phyloP scores from a whole-genome alignment of 176 grass and related monocot genomes.

The Carex pumila region DNA sequence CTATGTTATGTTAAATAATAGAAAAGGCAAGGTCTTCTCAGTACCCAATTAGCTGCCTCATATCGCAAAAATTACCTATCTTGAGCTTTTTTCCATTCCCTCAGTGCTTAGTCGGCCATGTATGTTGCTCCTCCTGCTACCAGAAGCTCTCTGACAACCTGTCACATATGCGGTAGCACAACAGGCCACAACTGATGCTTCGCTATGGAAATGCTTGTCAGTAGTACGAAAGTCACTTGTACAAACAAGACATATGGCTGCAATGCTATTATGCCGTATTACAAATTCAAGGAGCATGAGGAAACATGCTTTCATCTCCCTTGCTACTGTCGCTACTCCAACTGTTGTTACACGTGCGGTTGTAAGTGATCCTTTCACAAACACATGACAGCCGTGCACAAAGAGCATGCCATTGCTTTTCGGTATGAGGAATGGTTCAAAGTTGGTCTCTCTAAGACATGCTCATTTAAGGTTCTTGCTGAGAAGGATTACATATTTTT shows the following conservation, averaged over 20 bases:
- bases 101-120: slow-evolving; percentile 32
- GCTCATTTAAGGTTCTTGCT: background rate
- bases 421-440: background rate
- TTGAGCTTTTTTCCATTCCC: background rate
- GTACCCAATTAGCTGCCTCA: background rate
- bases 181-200: slow-evolving; percentile 33
- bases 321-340: slow-evolving; percentile 24
- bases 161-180: slow-evolving; percentile 22
- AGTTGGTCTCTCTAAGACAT: background rate
- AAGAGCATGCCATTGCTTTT: background rate
- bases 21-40: too few relatives aligned
- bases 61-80: background rate
- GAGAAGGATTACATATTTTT: slow-evolving; percentile 11
- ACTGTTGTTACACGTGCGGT: background rate
- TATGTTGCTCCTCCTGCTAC: slow-evolving; percentile 26
- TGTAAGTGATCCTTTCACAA: background rate
- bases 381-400: slow-evolving; percentile 1
- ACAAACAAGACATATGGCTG: slow-evolving; percentile 21
- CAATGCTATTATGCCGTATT: slow-evolving; percentile 20
- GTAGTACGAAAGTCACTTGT: slow-evolving; percentile 28
- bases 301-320: slow-evolving; percentile 25
- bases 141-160: slow-evolving; percentile 17
- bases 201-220: slow-evolving; percentile 27
- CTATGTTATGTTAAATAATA: too few relatives aligned
- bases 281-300: slow-evolving; percentile 19